Conservation (phyloP, 352 stramenopile genomes). For the Phytophthora hibernalis region DNA sequence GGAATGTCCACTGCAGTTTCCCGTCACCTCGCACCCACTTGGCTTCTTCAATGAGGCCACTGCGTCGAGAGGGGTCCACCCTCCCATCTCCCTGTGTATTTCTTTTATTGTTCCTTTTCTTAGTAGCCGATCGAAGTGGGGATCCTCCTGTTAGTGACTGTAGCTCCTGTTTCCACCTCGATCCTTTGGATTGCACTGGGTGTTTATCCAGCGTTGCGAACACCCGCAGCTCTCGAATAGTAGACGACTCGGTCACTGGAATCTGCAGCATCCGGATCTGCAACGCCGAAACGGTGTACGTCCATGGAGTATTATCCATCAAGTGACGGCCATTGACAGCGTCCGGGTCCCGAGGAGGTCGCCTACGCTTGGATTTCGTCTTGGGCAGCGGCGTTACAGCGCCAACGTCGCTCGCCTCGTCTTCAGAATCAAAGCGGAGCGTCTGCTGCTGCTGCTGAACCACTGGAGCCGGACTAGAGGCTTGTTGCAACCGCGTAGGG, state of each 20-base stretch:
- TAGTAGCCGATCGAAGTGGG: slow-evolving; percentile 1
- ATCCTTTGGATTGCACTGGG: slow-evolving; percentile 55
- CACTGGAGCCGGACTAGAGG: not conserved
- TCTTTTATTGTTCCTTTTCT: not conserved
- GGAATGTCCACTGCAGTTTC: slow-evolving; percentile 64
- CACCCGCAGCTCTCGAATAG: slow-evolving; percentile 61
- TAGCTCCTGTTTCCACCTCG: slow-evolving; percentile 60
- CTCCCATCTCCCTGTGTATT: not conserved
- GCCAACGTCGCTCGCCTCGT: slow-evolving; percentile 25
- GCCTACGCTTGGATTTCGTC: slow-evolving; percentile 13
- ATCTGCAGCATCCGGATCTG: slow-evolving; percentile 59
- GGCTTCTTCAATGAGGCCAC: slow-evolving; percentile 62
- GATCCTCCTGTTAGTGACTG: slow-evolving; percentile 8
- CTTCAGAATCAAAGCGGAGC: slow-evolving; percentile 11
- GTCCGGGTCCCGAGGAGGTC: slow-evolving; percentile 10
- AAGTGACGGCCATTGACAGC: slow-evolving; percentile 28
- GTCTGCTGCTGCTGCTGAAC: slow-evolving; percentile 10
- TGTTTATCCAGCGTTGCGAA: slow-evolving; percentile 67
- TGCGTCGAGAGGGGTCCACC: slow-evolving; percentile 29
- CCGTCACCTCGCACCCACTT: slow-evolving; percentile 58
- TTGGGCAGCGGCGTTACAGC: slow-evolving; percentile 24
- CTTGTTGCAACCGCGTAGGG: slow-evolving; percentile 13
- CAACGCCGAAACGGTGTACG: slow-evolving; percentile 47
- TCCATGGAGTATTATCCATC: slow-evolving; percentile 58
- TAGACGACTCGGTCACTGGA: slow-evolving; percentile 38